Evolutionary conservation across 2,329 filamentous ascomycete species (phyloP), one percentile per base, ranked within the genome.

Genomic region (Aspergillus pseudotamarii): DNA sequence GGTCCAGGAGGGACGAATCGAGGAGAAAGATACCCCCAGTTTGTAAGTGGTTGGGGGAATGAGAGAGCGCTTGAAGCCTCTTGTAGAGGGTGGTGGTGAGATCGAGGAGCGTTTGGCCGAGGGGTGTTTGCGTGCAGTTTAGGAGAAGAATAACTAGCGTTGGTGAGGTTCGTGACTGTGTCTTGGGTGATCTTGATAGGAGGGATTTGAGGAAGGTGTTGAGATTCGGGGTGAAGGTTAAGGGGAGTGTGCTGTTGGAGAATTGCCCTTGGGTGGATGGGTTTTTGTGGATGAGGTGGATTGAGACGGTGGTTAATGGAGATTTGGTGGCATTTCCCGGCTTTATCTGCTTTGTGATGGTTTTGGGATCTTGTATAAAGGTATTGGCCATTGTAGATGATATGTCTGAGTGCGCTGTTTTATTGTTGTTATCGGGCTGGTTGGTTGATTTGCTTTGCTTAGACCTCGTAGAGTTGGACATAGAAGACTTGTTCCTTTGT

Each of bases 11-110:
- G 9, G 59, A 66, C 19, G 69, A 67, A 46, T 74, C 66, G 12
- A 80, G 69, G 51, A 80, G 70, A 48, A 79, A 71, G 5, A 80
- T 69, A 30, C 69, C 73, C 19, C 75, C 78, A 2, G 46, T 61
- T 14, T 16, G 23, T 3, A 23, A 41, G 34, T 8, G 69, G 63
- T 2, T 63, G 55, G 21, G 16, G 5, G 14, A 2, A 14, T 16
- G 16, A 45, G 19, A 11, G 50, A 23, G 48, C 16, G n/a, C 30
- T 11, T 62, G 46, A 8, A 73, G 48, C 4, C 32, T 21, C 3
- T 60, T 51, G 56, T 61, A 65, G 56, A 74, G 55, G 2, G 56
- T 43, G 48, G 66, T 70, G 36, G 60, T 69, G n/a, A 71, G 45
- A 12, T 66, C 60, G 45, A 69, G 66, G n/a, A 75, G 71, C 58